These are phyloP conservation scores for Eurotiales sp. DNA, from an alignment of 2,329 filamentous ascomycete species.

Conservation along the genomic window DNA sequence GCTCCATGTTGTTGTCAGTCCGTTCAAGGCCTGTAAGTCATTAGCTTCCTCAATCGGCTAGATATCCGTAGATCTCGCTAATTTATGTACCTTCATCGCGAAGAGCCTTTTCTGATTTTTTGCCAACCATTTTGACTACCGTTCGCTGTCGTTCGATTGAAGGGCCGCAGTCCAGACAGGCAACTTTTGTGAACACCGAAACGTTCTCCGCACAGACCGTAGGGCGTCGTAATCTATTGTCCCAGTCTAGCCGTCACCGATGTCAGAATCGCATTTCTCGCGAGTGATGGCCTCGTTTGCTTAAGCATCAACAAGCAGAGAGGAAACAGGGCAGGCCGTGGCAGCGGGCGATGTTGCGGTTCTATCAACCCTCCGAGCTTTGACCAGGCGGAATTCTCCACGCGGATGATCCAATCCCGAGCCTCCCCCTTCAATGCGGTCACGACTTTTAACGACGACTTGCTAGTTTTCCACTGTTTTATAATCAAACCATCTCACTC, in stretches of 20 bases:
- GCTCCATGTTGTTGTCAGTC: constrained; percentile 97
- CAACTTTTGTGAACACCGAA: too few relatives aligned
- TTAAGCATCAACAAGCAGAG: too few relatives aligned
- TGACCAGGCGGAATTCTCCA: not conserved
- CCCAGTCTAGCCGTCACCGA: not conserved
- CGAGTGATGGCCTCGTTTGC: not conserved
- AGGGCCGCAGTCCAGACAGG: too few relatives aligned
- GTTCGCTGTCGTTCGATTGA: too few relatives aligned
- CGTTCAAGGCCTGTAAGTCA: constrained; percentile 71
- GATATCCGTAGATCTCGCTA: too few relatives aligned
- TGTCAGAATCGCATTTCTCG: not conserved
- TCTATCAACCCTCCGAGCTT: not conserved
- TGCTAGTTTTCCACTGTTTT: too few relatives aligned
- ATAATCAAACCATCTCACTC: too few relatives aligned
- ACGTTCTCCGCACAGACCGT: too few relatives aligned
- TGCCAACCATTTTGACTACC: constrained; percentile 55
- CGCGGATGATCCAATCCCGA: not conserved
- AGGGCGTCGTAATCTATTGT: not conserved
- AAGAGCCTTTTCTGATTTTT: constrained; percentile 61
- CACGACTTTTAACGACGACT: not conserved
- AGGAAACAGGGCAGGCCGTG: too few relatives aligned
- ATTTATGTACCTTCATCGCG: constrained; percentile 53
- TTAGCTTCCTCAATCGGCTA: not conserved
- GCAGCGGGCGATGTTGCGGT: not conserved
- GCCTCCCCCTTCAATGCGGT: not conserved